phyloP scores from a whole-genome alignment of 2,329 filamentous ascomycete species.

The Ceratocystis harringtonii region DNA sequence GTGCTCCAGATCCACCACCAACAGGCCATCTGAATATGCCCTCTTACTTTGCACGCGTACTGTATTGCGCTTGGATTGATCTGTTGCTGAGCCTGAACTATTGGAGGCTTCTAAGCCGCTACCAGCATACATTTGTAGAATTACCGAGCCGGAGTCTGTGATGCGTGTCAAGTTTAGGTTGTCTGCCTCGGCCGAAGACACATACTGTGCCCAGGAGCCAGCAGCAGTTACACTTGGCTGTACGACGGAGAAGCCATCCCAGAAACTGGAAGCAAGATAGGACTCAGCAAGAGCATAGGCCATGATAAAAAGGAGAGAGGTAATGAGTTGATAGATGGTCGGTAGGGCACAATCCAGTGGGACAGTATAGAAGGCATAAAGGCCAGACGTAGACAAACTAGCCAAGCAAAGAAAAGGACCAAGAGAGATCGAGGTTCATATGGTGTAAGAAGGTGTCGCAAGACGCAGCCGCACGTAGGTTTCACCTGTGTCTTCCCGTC shows the following conservation, averaged over 20 bases:
- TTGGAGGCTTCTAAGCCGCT: conserved; percentile 28
- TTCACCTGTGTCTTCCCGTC: not conserved
- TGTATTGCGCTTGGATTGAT: conserved; percentile 25
- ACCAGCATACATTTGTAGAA: conserved; percentile 55
- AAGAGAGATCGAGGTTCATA: not conserved
- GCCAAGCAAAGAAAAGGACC: not conserved
- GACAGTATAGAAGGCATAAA: not conserved
- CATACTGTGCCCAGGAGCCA: conserved; percentile 24
- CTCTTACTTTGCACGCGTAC: conserved; percentile 52
- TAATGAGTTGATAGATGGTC: not conserved
- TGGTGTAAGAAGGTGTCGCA: not conserved
- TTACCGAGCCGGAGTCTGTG: conserved; percentile 35
- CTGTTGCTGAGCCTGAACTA: not conserved
- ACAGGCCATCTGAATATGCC: conserved; percentile 48
- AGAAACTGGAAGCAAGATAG: conserved; percentile 8
- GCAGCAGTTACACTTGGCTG: not conserved
- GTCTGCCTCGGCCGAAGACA: conserved; percentile 30
- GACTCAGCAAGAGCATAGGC: conserved; percentile 8
- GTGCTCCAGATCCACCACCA: conserved; percentile 57
- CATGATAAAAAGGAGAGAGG: conserved; percentile 5
- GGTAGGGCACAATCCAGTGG: too few species aligned
- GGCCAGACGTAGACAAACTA: not conserved
- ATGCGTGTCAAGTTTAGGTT: conserved; percentile 33
- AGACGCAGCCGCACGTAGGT: too few species aligned
- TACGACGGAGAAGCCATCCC: conserved; percentile 9